Conservation (phyloP, 2,329 filamentous ascomycete genomes). For the Colletotrichum sp. region DNA sequence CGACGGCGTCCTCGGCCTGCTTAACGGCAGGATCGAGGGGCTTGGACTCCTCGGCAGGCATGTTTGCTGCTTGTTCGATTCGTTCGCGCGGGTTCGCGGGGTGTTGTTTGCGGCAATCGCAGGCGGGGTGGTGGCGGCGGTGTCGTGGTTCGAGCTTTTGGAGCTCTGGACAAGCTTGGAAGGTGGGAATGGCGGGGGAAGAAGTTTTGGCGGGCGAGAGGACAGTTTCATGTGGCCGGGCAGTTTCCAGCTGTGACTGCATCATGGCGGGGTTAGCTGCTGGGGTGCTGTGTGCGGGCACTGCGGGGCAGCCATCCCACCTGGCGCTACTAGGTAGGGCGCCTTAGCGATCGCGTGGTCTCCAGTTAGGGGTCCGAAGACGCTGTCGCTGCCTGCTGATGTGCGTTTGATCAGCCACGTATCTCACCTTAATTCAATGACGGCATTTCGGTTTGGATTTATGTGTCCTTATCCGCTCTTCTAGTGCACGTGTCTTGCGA, state of each 20-base stretch:
- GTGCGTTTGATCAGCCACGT: neutral
- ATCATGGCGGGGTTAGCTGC: slow-evolving; percentile 16
- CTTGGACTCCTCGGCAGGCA: slow-evolving; percentile 68
- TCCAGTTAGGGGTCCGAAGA: neutral
- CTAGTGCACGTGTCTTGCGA: neutral
- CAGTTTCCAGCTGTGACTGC: slow-evolving; percentile 1
- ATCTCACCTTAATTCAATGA: neutral
- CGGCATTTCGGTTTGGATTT: neutral
- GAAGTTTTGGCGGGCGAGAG: slow-evolving; percentile 18
- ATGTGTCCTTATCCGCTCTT: neutral
- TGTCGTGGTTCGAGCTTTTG: slow-evolving; percentile 16
- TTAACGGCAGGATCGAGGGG: slow-evolving; percentile 58
- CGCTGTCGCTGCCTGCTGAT: neutral
- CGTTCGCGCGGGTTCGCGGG: neutral
- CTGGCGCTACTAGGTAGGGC: neutral
- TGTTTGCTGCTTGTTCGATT: slow-evolving; percentile 24
- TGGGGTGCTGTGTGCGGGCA: neutral
- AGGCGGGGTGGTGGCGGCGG: neutral
- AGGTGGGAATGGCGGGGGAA: slow-evolving; percentile 17
- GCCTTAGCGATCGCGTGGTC: neutral
- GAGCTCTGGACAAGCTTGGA: slow-evolving; percentile 19
- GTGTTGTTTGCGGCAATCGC: neutral
- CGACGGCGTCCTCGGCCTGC: slow-evolving; percentile 46
- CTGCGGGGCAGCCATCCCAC: neutral
- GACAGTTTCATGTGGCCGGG: slow-evolving; percentile 18